A percentile compares a stretch with the other conserved stretches of the same genome.
These are phyloP conservation scores for Xerocomellus intermedius DNA, from an alignment of 768 basidiomycete species.

Conservation along the genomic window DNA sequence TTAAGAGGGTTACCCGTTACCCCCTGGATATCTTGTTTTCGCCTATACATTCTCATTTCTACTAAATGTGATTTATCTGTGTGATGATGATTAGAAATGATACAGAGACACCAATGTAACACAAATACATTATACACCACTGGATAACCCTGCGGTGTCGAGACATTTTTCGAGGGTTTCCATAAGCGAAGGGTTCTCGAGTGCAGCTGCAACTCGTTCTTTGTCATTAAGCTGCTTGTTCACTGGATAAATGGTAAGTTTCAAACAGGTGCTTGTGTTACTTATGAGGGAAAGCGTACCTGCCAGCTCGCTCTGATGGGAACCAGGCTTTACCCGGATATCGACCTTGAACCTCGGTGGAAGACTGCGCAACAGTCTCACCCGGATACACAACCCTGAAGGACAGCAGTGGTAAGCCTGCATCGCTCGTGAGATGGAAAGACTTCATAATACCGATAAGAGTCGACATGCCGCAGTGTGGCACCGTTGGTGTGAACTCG, in stretches of 20 bases:
- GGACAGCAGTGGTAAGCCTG: not conserved
- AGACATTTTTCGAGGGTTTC: slow-evolving; percentile 85
- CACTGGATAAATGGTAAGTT: slow-evolving; percentile 45
- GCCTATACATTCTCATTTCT: not conserved
- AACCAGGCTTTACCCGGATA: slow-evolving; percentile 89
- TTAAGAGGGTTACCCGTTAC: too few species aligned
- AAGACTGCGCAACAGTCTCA: slow-evolving; percentile 83
- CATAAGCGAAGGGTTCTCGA: slow-evolving; percentile 86
- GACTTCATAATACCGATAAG: slow-evolving; percentile 66
- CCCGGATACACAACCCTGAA: slow-evolving; percentile 86
- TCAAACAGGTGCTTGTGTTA: not conserved
- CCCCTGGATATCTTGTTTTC: not conserved
- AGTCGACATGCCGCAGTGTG: slow-evolving; percentile 97
- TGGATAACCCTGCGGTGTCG: slow-evolving; percentile 31
- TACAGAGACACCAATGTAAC: not conserved
- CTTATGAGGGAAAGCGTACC: slow-evolving; percentile 44
- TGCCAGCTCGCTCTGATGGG: slow-evolving; percentile 91
- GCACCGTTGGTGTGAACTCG: slow-evolving; percentile 96
- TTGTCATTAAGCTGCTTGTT: slow-evolving; percentile 99
- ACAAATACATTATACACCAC: slow-evolving; percentile 1
- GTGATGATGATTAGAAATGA: not conserved
- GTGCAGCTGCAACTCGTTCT: slow-evolving; percentile 94
- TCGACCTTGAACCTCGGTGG: slow-evolving; percentile 94
- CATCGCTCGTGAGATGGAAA: not conserved
- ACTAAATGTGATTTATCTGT: not conserved